These are phyloP conservation scores for Halenospora varia DNA, from an alignment of 495 filamentous ascomycete species.

Conservation along the genomic window DNA sequence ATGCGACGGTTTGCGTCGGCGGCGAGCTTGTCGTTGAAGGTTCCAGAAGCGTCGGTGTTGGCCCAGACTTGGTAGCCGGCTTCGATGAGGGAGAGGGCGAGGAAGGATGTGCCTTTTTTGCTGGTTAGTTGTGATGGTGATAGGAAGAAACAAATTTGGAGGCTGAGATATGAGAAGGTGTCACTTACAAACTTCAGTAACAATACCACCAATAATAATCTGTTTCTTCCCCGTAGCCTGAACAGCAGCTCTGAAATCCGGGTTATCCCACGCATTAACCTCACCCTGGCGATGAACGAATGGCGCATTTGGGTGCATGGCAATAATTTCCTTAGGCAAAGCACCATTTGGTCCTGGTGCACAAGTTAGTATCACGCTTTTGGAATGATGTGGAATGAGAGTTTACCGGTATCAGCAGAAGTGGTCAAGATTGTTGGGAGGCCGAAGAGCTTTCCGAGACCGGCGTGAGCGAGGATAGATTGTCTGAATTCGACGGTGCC, in stretches of 20 bases:
- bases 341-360: slow-evolving; percentile 59
- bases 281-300: slow-evolving; percentile 68
- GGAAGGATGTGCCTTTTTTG: slow-evolving; percentile 54
- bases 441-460: slow-evolving; percentile 61
- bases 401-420: slow-evolving; percentile 51
- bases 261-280: slow-evolving; percentile 78
- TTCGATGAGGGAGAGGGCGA: slow-evolving; percentile 64
- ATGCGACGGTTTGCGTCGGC: slow-evolving; percentile 63
- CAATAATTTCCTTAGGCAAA: slow-evolving; percentile 64
- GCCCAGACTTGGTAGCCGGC: slow-evolving; percentile 76
- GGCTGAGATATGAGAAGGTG: not conserved
- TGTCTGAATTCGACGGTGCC: slow-evolving; percentile 57
- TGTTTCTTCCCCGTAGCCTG: slow-evolving; percentile 62
- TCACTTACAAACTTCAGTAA: slow-evolving; percentile 67
- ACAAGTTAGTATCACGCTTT: not conserved
- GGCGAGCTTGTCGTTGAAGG: slow-evolving; percentile 50
- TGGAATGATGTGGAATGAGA: not conserved
- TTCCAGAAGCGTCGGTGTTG: slow-evolving; percentile 70
- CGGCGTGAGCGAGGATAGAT: slow-evolving; percentile 66
- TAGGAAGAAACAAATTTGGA: not conserved
- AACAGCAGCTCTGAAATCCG: slow-evolving; percentile 64
- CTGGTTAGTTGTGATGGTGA: not conserved
- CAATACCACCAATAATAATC: slow-evolving; percentile 69
- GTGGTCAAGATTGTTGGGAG: slow-evolving; percentile 68
- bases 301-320: slow-evolving; percentile 63